Percentiles rank a stretch among this genome's conserved stretches.
Conservation (phyloP, 495 filamentous ascomycete genomes). For the Penicillium cataractarum region DNA sequence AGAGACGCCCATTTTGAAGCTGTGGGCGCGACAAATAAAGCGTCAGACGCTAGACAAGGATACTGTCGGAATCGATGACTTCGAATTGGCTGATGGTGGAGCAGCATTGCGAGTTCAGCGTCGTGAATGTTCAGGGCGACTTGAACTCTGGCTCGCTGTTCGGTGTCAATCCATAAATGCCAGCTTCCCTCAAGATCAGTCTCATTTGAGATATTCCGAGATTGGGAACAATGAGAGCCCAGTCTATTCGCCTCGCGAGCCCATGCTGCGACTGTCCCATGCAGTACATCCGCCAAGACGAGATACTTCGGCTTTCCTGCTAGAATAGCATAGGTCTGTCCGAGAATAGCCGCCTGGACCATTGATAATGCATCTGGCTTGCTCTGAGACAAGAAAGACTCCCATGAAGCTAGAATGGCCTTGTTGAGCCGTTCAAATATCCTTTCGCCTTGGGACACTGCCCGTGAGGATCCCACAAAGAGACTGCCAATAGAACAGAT, state of each 20-base stretch:
- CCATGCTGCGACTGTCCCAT: conserved; percentile 46
- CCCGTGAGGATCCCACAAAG: conserved; percentile 33
- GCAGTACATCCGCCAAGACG: conserved; percentile 37
- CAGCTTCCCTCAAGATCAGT: conserved; percentile 25
- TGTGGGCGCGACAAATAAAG: conserved; percentile 36
- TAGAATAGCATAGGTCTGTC: conserved; percentile 45
- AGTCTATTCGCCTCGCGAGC: conserved; percentile 31
- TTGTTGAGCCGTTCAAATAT: conserved; percentile 43
- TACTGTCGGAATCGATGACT: conserved; percentile 28
- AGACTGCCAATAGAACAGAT: conserved; percentile 42
- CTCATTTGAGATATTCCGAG: conserved; percentile 15
- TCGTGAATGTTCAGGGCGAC: conserved; percentile 37
- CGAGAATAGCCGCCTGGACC: conserved; percentile 42
- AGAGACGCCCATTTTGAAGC: conserved; percentile 32
- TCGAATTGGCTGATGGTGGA: conserved; percentile 40
- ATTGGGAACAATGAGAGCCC: conserved; percentile 9
- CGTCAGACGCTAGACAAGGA: conserved; percentile 27
- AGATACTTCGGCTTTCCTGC: conserved; percentile 35
- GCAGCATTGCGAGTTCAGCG: conserved; percentile 38
- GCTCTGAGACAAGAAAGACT: conserved; percentile 25
- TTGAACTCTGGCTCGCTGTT: conserved; percentile 27
- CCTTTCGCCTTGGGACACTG: conserved; percentile 29
- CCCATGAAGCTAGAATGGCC: conserved; percentile 40
- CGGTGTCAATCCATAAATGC: conserved; percentile 22
- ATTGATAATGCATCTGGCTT: conserved; percentile 37